phyloP scores from a whole-genome alignment of 2,329 filamentous ascomycete species.

The Lachnellula occidentalis region DNA sequence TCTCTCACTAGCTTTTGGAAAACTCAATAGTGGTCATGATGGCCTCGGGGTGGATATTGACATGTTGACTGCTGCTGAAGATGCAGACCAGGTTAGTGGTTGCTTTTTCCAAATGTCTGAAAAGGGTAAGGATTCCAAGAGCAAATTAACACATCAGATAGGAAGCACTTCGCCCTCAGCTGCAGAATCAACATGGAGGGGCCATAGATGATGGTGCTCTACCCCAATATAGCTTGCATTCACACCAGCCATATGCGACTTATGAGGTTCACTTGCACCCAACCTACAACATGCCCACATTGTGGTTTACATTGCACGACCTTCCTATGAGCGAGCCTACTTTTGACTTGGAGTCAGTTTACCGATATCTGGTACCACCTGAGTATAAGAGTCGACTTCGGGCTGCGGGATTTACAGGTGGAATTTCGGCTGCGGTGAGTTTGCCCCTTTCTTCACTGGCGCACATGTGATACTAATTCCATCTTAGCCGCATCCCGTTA shows the following conservation, averaged over 20 bases:
- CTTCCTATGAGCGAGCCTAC: conserved; percentile 50
- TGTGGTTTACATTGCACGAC: conserved; percentile 67
- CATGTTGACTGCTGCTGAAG: conserved; percentile 24
- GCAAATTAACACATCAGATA: conserved; percentile 3
- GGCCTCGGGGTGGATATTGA: conserved; percentile 14
- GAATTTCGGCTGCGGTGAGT: conserved; percentile 73
- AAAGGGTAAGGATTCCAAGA: background rate
- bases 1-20: conserved; percentile 22
- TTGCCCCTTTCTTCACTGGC: background rate
- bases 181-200: background rate
- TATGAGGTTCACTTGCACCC: conserved; percentile 74
- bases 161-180: conserved; percentile 21
- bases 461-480: conserved; percentile 2
- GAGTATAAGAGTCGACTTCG: conserved; percentile 58
- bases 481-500: conserved; percentile 61
- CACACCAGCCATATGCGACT: conserved; percentile 39
- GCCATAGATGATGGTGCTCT: background rate
- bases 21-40: conserved; percentile 13
- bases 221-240: conserved; percentile 23
- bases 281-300: conserved; percentile 67
- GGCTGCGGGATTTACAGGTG: conserved; percentile 59
- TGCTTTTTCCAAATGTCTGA: background rate
- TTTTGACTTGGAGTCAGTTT: conserved; percentile 63
- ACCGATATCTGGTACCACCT: conserved; percentile 63
- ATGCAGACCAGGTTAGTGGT: conserved; percentile 26